Evolutionary conservation across 306 rosid genomes (phyloP).

Genomic region (Cucurbita ficifolia): DNA sequence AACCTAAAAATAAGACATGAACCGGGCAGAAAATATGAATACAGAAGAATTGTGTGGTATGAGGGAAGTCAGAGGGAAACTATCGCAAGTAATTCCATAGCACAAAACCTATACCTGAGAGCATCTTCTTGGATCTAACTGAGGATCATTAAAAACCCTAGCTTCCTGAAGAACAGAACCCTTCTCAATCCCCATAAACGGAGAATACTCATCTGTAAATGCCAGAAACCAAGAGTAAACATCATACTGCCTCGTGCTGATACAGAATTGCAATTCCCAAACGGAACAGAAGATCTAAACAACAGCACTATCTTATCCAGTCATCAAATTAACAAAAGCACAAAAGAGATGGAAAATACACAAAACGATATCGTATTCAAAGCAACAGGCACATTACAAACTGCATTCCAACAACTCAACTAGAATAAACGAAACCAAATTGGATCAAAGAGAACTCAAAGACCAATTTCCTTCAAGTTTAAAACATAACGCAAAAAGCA

Average conservation of each 20-base stretch:
- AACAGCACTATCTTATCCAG: slow-evolving; percentile 2
- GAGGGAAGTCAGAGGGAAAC: background rate
- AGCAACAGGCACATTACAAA: background rate
- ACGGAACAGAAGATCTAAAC: slow-evolving; percentile 19
- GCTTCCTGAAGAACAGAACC: slow-evolving; percentile 99
- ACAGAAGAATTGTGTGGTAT: background rate
- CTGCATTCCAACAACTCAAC: slow-evolving; percentile 7
- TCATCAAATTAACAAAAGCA: slow-evolving; percentile 6
- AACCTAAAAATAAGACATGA: slow-evolving; percentile 38
- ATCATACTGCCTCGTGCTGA: background rate
- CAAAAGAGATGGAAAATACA: slow-evolving; percentile 1
- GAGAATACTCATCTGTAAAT: slow-evolving; percentile 68
- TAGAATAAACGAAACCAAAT: background rate
- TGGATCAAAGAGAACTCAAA: slow-evolving; percentile 15
- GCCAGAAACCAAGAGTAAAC: slow-evolving; percentile 10
- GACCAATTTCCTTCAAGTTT: slow-evolving; percentile 17
- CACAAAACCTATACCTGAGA: slow-evolving; percentile 51
- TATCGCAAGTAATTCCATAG: background rate
- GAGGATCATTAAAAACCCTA: slow-evolving; percentile 96
- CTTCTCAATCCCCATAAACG: slow-evolving; percentile 89
- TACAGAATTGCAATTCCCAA: slow-evolving; percentile 1
- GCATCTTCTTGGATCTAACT: slow-evolving; percentile 88
- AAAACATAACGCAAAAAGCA: background rate
- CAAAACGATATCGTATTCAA: slow-evolving; percentile 22
- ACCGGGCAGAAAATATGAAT: background rate